These are phyloP conservation scores for Aquilaria malaccensis DNA, from an alignment of 345 rosid genomes.

Conservation along the genomic window DNA sequence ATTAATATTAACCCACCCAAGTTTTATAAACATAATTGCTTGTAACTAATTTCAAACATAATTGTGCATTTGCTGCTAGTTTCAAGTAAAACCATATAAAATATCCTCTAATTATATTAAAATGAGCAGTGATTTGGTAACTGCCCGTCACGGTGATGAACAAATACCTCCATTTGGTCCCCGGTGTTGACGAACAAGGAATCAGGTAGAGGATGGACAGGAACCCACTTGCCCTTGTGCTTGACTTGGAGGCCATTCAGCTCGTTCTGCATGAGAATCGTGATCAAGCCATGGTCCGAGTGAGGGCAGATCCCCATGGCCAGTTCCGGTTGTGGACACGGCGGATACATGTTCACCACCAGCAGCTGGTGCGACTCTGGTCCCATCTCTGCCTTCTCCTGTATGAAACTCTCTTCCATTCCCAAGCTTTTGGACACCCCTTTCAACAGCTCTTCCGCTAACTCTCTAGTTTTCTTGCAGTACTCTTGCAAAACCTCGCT, in stretches of 20 bases:
- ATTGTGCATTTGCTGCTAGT: neutral
- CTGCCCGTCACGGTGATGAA: neutral
- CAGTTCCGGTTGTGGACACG: constrained; percentile 34
- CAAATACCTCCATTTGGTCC: constrained; percentile 33
- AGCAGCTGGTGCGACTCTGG: constrained; percentile 17
- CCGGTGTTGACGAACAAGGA: constrained; percentile 28
- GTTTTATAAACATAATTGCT: too few relatives aligned
- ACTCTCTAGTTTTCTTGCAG: constrained; percentile 17
- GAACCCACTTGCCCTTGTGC: constrained; percentile 27
- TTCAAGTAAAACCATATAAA: neutral
- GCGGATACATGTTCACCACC: constrained; percentile 27
- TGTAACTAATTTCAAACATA: too few relatives aligned
- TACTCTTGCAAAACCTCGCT: constrained; percentile 22
- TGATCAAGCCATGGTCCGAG: constrained; percentile 30
- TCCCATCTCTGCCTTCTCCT: constrained; percentile 16
- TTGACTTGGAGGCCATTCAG: constrained; percentile 18
- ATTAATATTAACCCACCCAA: too few relatives aligned
- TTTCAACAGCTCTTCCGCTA: constrained; percentile 24
- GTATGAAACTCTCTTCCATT: constrained; percentile 18
- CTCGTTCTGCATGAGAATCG: constrained; percentile 26
- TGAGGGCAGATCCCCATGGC: constrained; percentile 37
- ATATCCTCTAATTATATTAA: neutral
- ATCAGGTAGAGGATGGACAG: constrained; percentile 12
- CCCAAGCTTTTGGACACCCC: constrained; percentile 29
- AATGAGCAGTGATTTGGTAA: too few relatives aligned